Base-by-base conservation (phyloP, 2,329 filamentous ascomycete species). In the Phialemonium atrogriseum region DNA sequence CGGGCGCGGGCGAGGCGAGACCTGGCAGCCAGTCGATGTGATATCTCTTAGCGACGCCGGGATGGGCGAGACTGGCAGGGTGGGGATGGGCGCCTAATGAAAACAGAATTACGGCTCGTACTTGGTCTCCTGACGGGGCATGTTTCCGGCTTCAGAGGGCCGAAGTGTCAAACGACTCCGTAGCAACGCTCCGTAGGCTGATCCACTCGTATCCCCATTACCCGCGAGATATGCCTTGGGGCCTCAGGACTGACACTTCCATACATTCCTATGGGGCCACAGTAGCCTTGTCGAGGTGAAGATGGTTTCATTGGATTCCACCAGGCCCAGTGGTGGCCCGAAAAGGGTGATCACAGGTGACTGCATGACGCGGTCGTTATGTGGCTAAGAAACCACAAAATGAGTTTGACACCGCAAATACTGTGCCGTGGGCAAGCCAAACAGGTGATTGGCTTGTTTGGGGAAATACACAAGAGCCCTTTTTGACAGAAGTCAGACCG, bases 391-490 rank as follows among this genome's bases (percentile, higher is more conserved):
- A 41, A 38, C 36, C 44, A 37, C 43, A 48, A n/a, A 57, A 52
- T 55, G 51, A 57, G 58, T 62, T 60, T 60, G 56, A 49, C 49
- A 54, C 49, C 18, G 52, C 58, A 61, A 61, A 60, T 60, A 56
- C 46, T 46, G 46, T 43, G 46, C 47, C 37, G 50, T 41, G 49
- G 47, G 46, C 49, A 35, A 47, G 46, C 49, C 54, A 54, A 57
- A 58, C 60, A 64, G 55, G 56, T 51, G 50, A 50, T 41, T 46
- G 54, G 53, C 48, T 51, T 59, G 57, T 54, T 56, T 59, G 54
- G n/a, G n/a, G 38, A 43, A 40, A 46, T 47, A 50, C 49, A 47
- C 45, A 39, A 21, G 5, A 24, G 46, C 40, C 31, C 49, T 42
- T 53, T 52, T 56, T 58, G 57, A 57, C 55, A 60, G 52, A 55